Percentiles rank a stretch among this genome's conserved stretches.
These are phyloP conservation scores for Farysia itapuensis DNA, from an alignment of 1,284 basidiomycete genomes.

Conservation along the genomic window DNA sequence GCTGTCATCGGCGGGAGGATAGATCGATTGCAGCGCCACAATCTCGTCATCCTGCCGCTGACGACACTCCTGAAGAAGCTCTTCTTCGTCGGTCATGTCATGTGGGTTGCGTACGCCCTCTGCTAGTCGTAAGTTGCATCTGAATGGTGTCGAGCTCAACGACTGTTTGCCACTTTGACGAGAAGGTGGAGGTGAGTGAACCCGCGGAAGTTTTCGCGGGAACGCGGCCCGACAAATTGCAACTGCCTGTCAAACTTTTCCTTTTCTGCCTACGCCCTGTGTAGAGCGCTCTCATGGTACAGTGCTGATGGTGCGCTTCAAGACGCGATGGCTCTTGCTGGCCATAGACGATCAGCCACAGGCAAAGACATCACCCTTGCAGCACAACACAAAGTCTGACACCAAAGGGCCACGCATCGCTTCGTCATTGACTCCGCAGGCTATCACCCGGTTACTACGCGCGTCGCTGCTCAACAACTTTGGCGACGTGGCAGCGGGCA, in stretches of 20 bases:
- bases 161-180: no score
- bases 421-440: constrained; percentile 13
- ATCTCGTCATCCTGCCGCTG: constrained; percentile 36
- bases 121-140: background rate
- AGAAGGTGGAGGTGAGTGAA: no score
- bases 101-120: background rate
- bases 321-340: constrained; percentile 39
- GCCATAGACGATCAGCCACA: constrained; percentile 25
- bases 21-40: constrained; percentile 37
- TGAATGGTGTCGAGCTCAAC: background rate
- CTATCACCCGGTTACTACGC: constrained; percentile 26
- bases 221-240: no score
- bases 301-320: constrained; percentile 49
- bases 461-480: constrained; percentile 29
- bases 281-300: no score
- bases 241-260: no score
- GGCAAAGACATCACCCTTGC: background rate
- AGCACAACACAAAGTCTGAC: no score
- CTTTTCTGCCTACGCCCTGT: no score
- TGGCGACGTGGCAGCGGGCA: constrained; percentile 35
- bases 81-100: constrained; percentile 7
- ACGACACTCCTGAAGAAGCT: constrained; percentile 16
- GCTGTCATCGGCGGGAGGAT: constrained; percentile 5
- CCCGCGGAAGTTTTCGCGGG: no score
- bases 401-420: no score